Evolutionary conservation across 352 stramenopile species (phyloP).

Genomic region (Pythium scleroteichum): DNA sequence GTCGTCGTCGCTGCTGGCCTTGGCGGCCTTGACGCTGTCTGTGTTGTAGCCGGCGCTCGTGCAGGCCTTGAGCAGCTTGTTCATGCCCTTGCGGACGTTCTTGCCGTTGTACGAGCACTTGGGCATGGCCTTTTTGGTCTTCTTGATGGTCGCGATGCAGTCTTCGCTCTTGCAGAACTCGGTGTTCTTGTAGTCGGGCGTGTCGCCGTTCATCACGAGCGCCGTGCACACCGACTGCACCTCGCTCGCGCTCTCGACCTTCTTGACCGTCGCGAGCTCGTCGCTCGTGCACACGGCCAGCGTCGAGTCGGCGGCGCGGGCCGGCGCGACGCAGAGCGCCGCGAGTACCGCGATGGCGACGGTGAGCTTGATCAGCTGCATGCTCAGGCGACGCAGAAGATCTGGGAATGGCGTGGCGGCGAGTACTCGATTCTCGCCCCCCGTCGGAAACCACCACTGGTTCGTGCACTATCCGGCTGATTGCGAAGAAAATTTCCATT

Average conservation of each 20-base stretch:
- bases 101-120: constrained; percentile 18
- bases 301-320: not conserved
- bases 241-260: not conserved
- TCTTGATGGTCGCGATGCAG: constrained; percentile 10
- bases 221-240: not conserved
- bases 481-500: no score
- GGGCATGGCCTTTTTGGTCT: constrained; percentile 15
- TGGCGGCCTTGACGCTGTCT: not conserved
- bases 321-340: not conserved
- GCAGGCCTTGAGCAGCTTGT: constrained; percentile 16
- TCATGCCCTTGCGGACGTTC: constrained; percentile 11
- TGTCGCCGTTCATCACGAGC: constrained; percentile 1
- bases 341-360: not conserved
- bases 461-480: no score
- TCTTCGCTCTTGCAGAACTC: constrained; percentile 5
- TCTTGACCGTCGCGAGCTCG: not conserved
- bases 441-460: no score
- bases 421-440: no score
- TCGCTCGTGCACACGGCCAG: not conserved
- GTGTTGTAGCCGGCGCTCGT: not conserved
- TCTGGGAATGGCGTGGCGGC: not conserved
- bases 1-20: not conserved
- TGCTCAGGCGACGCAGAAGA: not conserved
- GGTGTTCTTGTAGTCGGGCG: constrained; percentile 12
- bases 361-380: not conserved